Percentiles rank a stretch among this genome's conserved stretches.
phyloP scores from a whole-genome alignment of 192 early-diverging fungal species.

The Phlyctochytrium arcticum region DNA sequence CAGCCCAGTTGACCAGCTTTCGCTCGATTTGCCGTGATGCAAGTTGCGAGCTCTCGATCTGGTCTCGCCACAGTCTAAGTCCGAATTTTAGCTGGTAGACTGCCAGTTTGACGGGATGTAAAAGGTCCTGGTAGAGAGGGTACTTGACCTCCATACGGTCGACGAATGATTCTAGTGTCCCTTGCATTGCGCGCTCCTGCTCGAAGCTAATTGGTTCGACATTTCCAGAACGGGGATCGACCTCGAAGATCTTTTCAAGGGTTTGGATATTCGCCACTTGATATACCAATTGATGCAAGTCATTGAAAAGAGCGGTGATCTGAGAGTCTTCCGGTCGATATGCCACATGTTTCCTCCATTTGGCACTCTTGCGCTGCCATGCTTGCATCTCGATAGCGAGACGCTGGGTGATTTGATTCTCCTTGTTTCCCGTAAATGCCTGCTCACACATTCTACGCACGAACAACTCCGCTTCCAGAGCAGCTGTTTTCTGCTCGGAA shows the following conservation, averaged over 20 bases:
- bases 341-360: conserved; percentile 37
- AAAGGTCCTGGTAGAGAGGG: conserved; percentile 69
- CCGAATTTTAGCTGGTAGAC: conserved; percentile 76
- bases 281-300: conserved; percentile 52
- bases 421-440: conserved; percentile 15
- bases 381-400: background rate
- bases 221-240: background rate
- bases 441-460: conserved; percentile 42
- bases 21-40: too few relatives aligned
- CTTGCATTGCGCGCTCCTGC: conserved; percentile 41
- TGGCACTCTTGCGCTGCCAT: background rate
- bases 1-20: background rate
- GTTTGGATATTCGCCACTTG: conserved; percentile 40
- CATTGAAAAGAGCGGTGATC: conserved; percentile 62
- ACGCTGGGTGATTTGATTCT: background rate
- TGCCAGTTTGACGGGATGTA: conserved; percentile 64
- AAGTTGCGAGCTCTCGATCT: background rate
- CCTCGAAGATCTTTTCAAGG: conserved; percentile 39
- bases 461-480: conserved; percentile 51
- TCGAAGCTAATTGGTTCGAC: background rate
- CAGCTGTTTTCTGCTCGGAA: conserved; percentile 50
- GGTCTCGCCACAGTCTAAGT: conserved; percentile 48
- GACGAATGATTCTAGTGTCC: conserved; percentile 61
- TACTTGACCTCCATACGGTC: conserved; percentile 62
- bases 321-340: conserved; percentile 62